Base-by-base conservation (phyloP, 148 eudicot genomes). In the Rheum nobile region DNA sequence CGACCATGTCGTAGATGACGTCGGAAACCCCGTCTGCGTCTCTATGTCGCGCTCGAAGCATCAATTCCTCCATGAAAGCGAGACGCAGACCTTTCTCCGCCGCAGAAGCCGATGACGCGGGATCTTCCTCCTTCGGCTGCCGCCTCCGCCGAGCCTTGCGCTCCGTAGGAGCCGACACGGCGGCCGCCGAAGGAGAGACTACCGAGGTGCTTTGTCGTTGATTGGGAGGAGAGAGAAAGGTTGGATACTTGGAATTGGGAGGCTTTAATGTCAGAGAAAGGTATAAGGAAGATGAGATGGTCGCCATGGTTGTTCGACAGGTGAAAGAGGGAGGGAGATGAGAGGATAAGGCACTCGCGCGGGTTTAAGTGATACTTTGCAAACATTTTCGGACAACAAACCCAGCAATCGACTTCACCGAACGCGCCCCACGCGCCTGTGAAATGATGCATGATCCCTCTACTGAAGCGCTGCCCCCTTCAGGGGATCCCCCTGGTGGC, bases 1-100 rank as follows among this genome's bases (percentile, higher is more conserved):
- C 92, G 75, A 87, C 88, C 98, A 93, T 93, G 70, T 93, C 98
- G 70, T 88, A 90, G 31, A 93, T 82, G 21, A 93, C 92, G 13
- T 90, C 90, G 0, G 91, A 84, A 61, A 90, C 98, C 13, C 96
- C 94, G 19, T 67, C 39, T 6, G 79, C 77, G 41, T 89, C 93
- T 26, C 85, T 81, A 72, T 74, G 79, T 39, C 91, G 46, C 0
- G 93, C 91, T 17, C 82, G 77, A 57, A 59, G 84, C 91, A 93
- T 93, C 44, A 93, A 72, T 75, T 90, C 98, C 80, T 93, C 96
- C 98, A 90, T 90, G 75, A 93, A 93, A 8, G 85, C 84, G 5
- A 87, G 79, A 35, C 98, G 81, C 57, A 93, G 83, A 13, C 84
- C 82, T 61, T 82, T 88, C 96, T 93, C 94, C 16, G 88, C 89